Base-by-base conservation (phyloP, 2,329 filamentous ascomycete genomes). In the Colletotrichum navitas region DNA sequence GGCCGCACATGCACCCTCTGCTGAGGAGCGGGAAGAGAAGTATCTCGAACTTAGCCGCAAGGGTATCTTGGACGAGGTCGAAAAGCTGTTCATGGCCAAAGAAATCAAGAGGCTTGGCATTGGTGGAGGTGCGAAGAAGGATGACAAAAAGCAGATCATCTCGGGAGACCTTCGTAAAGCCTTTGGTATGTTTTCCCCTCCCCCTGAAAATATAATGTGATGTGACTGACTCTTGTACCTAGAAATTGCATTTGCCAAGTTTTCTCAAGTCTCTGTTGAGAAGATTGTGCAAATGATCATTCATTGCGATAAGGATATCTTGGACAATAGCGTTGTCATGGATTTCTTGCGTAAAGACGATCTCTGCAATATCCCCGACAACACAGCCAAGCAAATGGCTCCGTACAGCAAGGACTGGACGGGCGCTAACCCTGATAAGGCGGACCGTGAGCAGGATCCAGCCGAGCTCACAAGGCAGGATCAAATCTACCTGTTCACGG, bases 401-500 rank as follows among this genome's bases (percentile, higher is more conserved):
- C 94, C 95, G 0, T 99, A 98, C 81, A 95, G 93, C 82, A 97
- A 94, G 79, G 96, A 99, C 82, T 97, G 95, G 94, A 97, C 94
- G 7, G 94, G 94, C 1, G 92, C 94, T 1, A 92, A 95, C 78
- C 94, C 94, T 32, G 87, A 89, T 72, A 92, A 90, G 71, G 92
- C 94, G 64, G 88, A 87, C 74, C 91, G 95, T 66, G 96, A 99
- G 80, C 90, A 92, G 78, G 95, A 98, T 81, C 95, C 95, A 0
- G 82, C 81, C 7, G 96, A 99, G 79, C 90, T 99, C 64, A 98
- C 95, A 3, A 88, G 95, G 73, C 94, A 98, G 81, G 96, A 99
- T 83, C 95, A 98, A 82, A 93, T 99, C 68, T 99, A 95, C 80
- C 86, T 99, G 34, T 93, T 92, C 79, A 98, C 96, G 5, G 94